Conservation (phyloP, 371 early-diverging fungal species). For the Lichtheimia corymbifera region DNA sequence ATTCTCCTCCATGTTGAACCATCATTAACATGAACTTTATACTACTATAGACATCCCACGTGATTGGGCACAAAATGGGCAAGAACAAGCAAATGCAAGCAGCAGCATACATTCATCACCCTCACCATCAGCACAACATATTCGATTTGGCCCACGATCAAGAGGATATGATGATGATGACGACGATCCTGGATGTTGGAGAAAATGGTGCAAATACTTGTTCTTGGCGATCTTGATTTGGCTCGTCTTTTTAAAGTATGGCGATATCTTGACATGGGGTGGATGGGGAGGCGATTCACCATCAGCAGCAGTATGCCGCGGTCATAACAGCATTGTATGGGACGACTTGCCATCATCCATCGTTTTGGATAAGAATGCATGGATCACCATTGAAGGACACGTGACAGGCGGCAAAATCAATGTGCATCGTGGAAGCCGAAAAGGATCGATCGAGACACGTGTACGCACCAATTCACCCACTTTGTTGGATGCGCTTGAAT, state of each 20-base stretch:
- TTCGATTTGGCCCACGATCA: no score
- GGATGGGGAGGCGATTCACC: background rate
- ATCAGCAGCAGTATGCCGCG: conserved; percentile 1
- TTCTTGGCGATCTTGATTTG: conserved; percentile 21
- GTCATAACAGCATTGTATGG: conserved; percentile 14
- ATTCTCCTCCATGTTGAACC: no score
- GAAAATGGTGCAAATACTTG: conserved; percentile 25
- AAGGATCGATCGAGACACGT: conserved; percentile 15
- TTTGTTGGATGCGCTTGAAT: background rate
- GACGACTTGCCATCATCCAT: conserved; percentile 13
- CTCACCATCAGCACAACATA: no score
- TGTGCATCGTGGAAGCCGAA: conserved; percentile 15
- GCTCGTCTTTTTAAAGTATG: conserved; percentile 25
- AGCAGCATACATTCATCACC: no score
- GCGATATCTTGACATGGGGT: conserved; percentile 10
- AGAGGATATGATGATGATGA: conserved; percentile 6
- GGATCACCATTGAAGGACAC: conserved; percentile 15
- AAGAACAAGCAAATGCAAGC: no score
- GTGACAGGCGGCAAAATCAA: conserved; percentile 12
- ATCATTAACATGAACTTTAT: no score
- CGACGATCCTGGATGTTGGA: conserved; percentile 17
- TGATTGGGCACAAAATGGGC: background rate
- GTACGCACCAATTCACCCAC: conserved; percentile 2
- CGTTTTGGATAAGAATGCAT: conserved; percentile 14
- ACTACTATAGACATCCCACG: background rate